Evolutionary conservation across 768 basidiomycete species (phyloP), one percentile per base, ranked within the genome.

Genomic region (Phaffia tasmanica): DNA sequence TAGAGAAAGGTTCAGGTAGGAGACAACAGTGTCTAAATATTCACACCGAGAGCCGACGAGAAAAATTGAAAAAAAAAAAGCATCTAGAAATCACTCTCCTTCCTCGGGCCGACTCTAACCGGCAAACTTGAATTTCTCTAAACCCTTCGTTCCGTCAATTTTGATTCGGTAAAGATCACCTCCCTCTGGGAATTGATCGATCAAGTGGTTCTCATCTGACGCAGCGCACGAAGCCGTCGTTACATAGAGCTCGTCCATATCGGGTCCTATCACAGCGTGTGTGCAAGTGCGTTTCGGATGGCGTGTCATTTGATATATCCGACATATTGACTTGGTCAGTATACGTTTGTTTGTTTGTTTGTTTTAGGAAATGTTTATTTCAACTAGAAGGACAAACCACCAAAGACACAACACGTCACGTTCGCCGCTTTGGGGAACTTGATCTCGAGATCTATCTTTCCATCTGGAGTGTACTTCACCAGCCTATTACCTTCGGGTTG

Each of bases 361-460:
- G 35, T 42, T 4, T 42, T 4, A 58, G 8, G 14, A 48, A 27
- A 2, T n/a, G 59, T 35, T n/a, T 3, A 21, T 27, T 21, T 16
- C 46, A 23, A 11, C 23, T 4, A 29, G 23, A 29, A 29, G 23
- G 61, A 53, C 62, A 35, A 19, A 63, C 62, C 65, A 21, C 66
- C 66, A 46, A 67, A 62, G 60, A 62, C 30, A 14, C 54, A 48
- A 8, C 59, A 61, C 19, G 66, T 67, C 55, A 67, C 62, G 46
- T 67, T 67, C 2, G n/a, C 27, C 25, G 66, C 66, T 21, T 67
- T 62, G 0, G 66, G 66, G 61, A 67, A 67, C 29, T 42, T 46
- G 23, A 67, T 51, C 55, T 62, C 66, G 55, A 57, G 21, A 15
- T 55, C 60, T 15, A 67, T 47, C 18, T 35, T 19, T 30, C 66